Evolutionary conservation across 257 asterid species (phyloP).

Genomic region (Orobanche coerulescens): DNA sequence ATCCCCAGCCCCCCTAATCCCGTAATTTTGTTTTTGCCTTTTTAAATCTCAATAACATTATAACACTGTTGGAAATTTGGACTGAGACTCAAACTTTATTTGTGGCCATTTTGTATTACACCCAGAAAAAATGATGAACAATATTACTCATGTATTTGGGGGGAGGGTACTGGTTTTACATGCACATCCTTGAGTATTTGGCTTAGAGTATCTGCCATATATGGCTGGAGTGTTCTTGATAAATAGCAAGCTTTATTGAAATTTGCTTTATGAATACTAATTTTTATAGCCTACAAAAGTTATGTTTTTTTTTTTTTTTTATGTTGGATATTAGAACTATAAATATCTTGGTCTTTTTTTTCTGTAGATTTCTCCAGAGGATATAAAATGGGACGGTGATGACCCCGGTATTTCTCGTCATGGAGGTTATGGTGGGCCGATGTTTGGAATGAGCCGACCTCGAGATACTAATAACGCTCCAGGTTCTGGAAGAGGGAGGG

Average conservation of each 20-base stretch:
- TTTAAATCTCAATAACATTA: too few species aligned
- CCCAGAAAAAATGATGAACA: background rate
- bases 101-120: background rate
- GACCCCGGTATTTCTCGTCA: conserved; percentile 42
- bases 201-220: background rate
- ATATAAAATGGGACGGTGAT: conserved; percentile 54
- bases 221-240: background rate
- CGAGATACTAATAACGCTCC: conserved; percentile 30
- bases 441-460: conserved; percentile 35
- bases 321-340: background rate
- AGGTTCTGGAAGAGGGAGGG: conserved; percentile 58
- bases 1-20: too few species aligned
- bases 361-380: conserved; percentile 49
- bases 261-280: background rate
- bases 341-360: background rate
- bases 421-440: conserved; percentile 35
- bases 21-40: too few species aligned
- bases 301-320: too few species aligned
- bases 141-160: background rate
- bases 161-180: background rate
- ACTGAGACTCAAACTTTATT: background rate
- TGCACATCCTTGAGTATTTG: background rate
- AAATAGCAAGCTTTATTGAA: background rate
- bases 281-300: background rate
- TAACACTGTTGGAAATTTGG: too few species aligned